Percentiles rank a stretch among this genome's conserved stretches.
Conservation (phyloP, 805 yeast genomes). For the Wilhelminamyces savonicus region DNA sequence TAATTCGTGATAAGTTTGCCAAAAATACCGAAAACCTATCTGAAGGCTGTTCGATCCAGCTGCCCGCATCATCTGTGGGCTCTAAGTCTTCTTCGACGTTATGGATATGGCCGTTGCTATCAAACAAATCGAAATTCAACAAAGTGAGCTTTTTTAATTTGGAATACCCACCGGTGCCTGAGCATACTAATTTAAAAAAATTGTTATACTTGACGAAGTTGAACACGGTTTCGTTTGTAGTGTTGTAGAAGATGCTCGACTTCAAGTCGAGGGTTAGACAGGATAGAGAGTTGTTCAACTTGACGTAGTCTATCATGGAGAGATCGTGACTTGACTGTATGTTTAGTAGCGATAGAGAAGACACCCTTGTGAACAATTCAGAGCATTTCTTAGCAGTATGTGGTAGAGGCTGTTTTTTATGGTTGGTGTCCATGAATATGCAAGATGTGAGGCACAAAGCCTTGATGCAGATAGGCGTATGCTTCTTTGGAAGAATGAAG, state of each 20-base stretch:
- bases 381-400: conserved; percentile 7
- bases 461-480: conserved; percentile 3
- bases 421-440: conserved; percentile 10
- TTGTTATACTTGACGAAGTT: conserved; percentile 23
- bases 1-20: conserved; percentile 9
- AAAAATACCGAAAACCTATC: conserved; percentile 18
- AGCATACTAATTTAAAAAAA: conserved; percentile 25
- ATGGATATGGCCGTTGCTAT: conserved; percentile 11
- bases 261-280: conserved; percentile 42
- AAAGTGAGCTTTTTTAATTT: conserved; percentile 19
- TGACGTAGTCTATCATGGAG: conserved; percentile 42
- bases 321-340: conserved; percentile 41
- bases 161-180: conserved; percentile 25
- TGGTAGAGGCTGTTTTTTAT: conserved; percentile 8
- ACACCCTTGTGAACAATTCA: conserved; percentile 36
- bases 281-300: conserved; percentile 25
- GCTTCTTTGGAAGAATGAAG: conserved; percentile 2
- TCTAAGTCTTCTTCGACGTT: conserved; percentile 2
- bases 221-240: conserved; percentile 13
- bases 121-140: conserved; percentile 26
- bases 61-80: conserved; percentile 6
- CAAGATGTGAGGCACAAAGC: conserved; percentile 16
- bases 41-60: conserved; percentile 14
- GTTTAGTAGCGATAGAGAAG: conserved; percentile 28
- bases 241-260: conserved; percentile 37